Percentiles rank a stretch among this genome's conserved stretches.
Conservation (phyloP, 495 filamentous ascomycete genomes). For the Evansstolkia leycettana region DNA sequence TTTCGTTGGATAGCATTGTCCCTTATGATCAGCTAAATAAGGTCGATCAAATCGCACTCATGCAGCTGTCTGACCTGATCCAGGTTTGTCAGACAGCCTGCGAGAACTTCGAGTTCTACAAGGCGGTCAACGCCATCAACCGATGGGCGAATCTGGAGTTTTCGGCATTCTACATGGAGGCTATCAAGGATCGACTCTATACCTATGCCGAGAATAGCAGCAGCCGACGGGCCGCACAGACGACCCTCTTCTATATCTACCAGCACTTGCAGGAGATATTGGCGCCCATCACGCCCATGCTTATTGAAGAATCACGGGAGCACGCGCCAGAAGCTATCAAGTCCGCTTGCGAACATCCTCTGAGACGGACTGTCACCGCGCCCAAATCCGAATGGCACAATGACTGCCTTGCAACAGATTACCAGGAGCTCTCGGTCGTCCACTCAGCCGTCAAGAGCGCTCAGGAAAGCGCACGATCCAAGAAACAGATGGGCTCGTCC, state of each 20-base stretch:
- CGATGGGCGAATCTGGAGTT: constrained; percentile 70
- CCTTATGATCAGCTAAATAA: constrained; percentile 33
- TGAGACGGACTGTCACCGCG: constrained; percentile 21
- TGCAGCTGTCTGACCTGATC: constrained; percentile 55
- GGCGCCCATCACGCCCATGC: constrained; percentile 66
- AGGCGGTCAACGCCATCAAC: constrained; percentile 58
- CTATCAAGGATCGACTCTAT: constrained; percentile 82
- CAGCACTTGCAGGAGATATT: constrained; percentile 61
- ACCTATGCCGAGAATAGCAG: constrained; percentile 50
- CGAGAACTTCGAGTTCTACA: constrained; percentile 69
- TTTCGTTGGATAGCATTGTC: constrained; percentile 23
- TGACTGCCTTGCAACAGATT: constrained; percentile 28
- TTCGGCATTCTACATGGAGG: constrained; percentile 88
- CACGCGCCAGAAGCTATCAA: constrained; percentile 55
- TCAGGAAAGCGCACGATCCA: constrained; percentile 52
- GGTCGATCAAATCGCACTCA: constrained; percentile 63
- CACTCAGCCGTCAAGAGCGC: constrained; percentile 52
- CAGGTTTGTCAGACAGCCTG: constrained; percentile 47
- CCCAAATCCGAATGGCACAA: constrained; percentile 26
- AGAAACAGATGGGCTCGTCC: constrained; percentile 60
- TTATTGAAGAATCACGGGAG: constrained; percentile 83
- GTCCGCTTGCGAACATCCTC: constrained; percentile 30
- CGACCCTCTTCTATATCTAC: constrained; percentile 59
- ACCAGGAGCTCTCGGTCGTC: constrained; percentile 44
- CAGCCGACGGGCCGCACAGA: constrained; percentile 43